A percentile compares a stretch with the other conserved stretches of the same genome.
Conservation (phyloP, 2,329 filamentous ascomycete species). For the Parasarocladium wereldwijsianum region DNA sequence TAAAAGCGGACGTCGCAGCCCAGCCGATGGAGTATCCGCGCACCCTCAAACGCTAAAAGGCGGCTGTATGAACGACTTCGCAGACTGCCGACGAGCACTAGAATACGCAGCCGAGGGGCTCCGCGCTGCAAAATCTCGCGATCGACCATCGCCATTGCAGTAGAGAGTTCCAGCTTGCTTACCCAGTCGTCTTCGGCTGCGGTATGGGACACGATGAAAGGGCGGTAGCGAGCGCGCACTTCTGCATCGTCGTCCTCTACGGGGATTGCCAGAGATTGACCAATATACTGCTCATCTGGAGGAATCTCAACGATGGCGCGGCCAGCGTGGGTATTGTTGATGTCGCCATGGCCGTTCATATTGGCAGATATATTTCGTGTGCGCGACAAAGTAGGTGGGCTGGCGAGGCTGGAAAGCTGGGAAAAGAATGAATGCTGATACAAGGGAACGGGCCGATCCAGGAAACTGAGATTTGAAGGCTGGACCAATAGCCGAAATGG, state of each 20-base stretch:
- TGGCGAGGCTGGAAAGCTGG: too few relatives aligned
- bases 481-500: too few relatives aligned
- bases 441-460: too few relatives aligned
- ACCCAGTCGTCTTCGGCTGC: slow-evolving; percentile 37
- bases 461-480: too few relatives aligned
- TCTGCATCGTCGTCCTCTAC: slow-evolving; percentile 28
- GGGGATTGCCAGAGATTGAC: slow-evolving; percentile 26
- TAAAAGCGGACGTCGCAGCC: slow-evolving; percentile 53
- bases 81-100: slow-evolving; percentile 48
- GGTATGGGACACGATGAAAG: slow-evolving; percentile 33
- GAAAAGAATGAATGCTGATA: too few relatives aligned
- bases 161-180: slow-evolving; percentile 36
- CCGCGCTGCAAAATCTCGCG: slow-evolving; percentile 21
- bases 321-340: slow-evolving; percentile 17
- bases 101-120: slow-evolving; percentile 29
- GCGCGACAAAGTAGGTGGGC: too few relatives aligned
- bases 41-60: slow-evolving; percentile 43
- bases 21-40: slow-evolving; percentile 45
- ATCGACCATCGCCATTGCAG: slow-evolving; percentile 33
- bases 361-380: too few relatives aligned
- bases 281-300: slow-evolving; percentile 11
- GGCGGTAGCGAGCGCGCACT: slow-evolving; percentile 35
- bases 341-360: slow-evolving; percentile 15
- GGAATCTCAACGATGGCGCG: slow-evolving; percentile 9
- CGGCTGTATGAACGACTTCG: slow-evolving; percentile 41